These are phyloP conservation scores for Jimgerdemannia flammicorona DNA, from an alignment of 192 early-diverging fungal species.

Conservation along the genomic window DNA sequence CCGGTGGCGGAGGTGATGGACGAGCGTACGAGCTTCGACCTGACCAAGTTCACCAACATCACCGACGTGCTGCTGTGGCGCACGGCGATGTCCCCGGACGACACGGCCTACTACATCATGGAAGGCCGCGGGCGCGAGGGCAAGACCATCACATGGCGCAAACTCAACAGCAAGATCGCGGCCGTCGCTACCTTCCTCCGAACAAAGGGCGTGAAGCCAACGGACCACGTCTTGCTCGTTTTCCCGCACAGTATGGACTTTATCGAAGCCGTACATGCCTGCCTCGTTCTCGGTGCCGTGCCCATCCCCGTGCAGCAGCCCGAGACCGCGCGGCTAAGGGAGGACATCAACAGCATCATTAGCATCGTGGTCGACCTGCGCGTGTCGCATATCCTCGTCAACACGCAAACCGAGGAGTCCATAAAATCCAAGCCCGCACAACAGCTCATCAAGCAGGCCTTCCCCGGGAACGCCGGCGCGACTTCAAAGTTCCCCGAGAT, in stretches of 20 bases:
- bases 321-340: slow-evolving; percentile 57
- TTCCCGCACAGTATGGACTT: slow-evolving; percentile 70
- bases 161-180: slow-evolving; percentile 63
- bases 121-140: slow-evolving; percentile 57
- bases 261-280: slow-evolving; percentile 69
- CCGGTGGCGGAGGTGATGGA: slow-evolving; percentile 58
- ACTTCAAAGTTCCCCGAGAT: slow-evolving; percentile 49
- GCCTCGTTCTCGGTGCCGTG: slow-evolving; percentile 72
- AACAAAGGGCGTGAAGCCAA: slow-evolving; percentile 53
- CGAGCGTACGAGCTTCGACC: slow-evolving; percentile 64
- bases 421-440: slow-evolving; percentile 60
- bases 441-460: slow-evolving; percentile 47
- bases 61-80: slow-evolving; percentile 75
- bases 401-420: slow-evolving; percentile 59
- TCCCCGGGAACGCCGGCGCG: slow-evolving; percentile 26
- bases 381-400: slow-evolving; percentile 54
- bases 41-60: slow-evolving; percentile 64
- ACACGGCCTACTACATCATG: slow-evolving; percentile 54
- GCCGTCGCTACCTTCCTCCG: slow-evolving; percentile 60
- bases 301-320: slow-evolving; percentile 67
- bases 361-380: slow-evolving; percentile 59
- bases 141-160: slow-evolving; percentile 66
- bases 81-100: slow-evolving; percentile 56
- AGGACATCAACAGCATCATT: slow-evolving; percentile 67
- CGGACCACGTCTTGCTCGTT: slow-evolving; percentile 58